These are phyloP conservation scores for Cystoderma amianthinum DNA, from an alignment of 768 basidiomycete genomes.

Conservation along the genomic window DNA sequence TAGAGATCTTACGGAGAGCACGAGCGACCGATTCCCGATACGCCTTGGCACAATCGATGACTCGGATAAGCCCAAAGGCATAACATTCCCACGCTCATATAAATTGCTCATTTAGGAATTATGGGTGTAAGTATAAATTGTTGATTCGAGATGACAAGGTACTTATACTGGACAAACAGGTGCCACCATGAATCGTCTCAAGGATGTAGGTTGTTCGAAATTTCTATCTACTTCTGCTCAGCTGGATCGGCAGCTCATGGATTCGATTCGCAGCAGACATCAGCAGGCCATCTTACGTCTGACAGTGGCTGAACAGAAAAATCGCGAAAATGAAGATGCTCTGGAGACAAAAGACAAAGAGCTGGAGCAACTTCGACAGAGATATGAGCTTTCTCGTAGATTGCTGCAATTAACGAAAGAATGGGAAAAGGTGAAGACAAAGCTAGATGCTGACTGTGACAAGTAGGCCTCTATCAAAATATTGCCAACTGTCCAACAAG, in stretches of 20 bases:
- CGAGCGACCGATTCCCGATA: neutral
- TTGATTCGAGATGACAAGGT: no score
- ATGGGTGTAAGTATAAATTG: neutral
- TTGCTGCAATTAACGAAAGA: slow-evolving; percentile 7
- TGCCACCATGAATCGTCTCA: neutral
- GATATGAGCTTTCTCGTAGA: slow-evolving; percentile 5
- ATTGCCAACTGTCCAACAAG: neutral
- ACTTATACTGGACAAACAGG: neutral
- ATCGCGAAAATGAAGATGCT: slow-evolving; percentile 8
- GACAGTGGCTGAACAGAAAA: slow-evolving; percentile 17
- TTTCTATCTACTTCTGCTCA: neutral
- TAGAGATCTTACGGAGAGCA: neutral
- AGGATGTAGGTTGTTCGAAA: neutral
- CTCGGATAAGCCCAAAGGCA: neutral
- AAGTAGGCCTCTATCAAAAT: slow-evolving; percentile 2
- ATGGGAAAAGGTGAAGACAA: slow-evolving; percentile 16
- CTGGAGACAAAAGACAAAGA: slow-evolving; percentile 15
- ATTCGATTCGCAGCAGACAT: slow-evolving; percentile 13
- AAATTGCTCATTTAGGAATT: neutral
- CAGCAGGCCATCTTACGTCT: slow-evolving; percentile 17
- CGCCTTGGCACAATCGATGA: neutral
- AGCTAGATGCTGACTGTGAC: slow-evolving; percentile 9
- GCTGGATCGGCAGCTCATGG: slow-evolving; percentile 5
- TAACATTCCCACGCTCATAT: neutral
- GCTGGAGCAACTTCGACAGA: slow-evolving; percentile 11